Percentiles rank a stretch among this genome's conserved stretches.
Evolutionary conservation across 2,329 filamentous ascomycete genomes (phyloP).

Genomic region (Xylaria sp.): DNA sequence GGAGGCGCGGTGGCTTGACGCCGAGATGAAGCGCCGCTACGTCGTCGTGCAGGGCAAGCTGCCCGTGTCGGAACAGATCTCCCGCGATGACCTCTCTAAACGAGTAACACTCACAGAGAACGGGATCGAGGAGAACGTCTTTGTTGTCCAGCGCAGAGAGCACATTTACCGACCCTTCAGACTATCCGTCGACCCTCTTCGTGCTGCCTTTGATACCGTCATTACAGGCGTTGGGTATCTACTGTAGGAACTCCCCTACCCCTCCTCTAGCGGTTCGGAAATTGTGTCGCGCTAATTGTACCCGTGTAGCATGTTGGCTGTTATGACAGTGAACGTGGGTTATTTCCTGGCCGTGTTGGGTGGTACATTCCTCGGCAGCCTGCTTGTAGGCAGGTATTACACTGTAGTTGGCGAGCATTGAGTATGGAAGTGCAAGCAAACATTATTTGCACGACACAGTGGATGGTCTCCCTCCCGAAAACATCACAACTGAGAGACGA

Average conservation of each 20-base stretch:
- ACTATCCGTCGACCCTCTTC: conserved; percentile 70
- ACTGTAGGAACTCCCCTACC: conserved; percentile 44
- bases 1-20: conserved; percentile 73
- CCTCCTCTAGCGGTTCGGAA: not conserved
- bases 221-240: conserved; percentile 50
- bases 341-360: conserved; percentile 51
- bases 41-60: conserved; percentile 75
- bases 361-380: conserved; percentile 81
- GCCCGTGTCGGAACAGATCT: conserved; percentile 68
- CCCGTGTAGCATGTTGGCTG: conserved; percentile 52
- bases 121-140: conserved; percentile 83
- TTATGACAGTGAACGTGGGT: conserved; percentile 52
- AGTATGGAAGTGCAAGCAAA: conserved; percentile 18
- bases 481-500: not conserved
- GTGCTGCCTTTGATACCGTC: conserved; percentile 48
- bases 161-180: conserved; percentile 79
- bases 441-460: not conserved
- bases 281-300: conserved; percentile 16
- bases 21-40: conserved; percentile 79
- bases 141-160: conserved; percentile 72
- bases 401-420: conserved; percentile 41
- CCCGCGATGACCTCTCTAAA: conserved; percentile 70
- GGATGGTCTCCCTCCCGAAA: not conserved
- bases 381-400: conserved; percentile 78
- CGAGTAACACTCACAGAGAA: conserved; percentile 76